Evolutionary conservation across 75 land plant genomes (phyloP).

Genomic region (Selaginella tamariscina): DNA sequence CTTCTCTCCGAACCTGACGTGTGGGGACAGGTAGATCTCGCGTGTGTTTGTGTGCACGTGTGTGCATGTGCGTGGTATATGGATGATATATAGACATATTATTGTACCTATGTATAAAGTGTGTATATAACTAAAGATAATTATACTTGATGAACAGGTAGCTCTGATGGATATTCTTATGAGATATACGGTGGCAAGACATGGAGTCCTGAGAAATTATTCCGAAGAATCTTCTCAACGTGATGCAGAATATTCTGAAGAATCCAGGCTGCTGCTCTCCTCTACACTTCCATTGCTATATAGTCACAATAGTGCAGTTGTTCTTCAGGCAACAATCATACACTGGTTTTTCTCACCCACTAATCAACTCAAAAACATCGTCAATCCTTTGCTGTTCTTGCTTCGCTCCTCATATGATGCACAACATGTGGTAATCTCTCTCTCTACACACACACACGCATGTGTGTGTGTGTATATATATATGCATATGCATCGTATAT

Average conservation of each 20-base stretch:
- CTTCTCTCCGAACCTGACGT: constrained; percentile 88
- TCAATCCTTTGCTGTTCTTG: constrained; percentile 77
- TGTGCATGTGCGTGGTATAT: too few species aligned
- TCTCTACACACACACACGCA: too few species aligned
- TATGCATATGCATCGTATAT: background rate
- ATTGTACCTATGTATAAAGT: too few species aligned
- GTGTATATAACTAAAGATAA: too few species aligned
- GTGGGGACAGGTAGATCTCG: constrained; percentile 99
- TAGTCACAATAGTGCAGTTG: constrained; percentile 95
- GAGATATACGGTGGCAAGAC: constrained; percentile 63
- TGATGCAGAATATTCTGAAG: constrained; percentile 15
- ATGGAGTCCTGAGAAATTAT: constrained; percentile 37
- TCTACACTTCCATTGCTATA: constrained; percentile 76
- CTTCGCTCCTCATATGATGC: constrained; percentile 74
- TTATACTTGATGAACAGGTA: too few species aligned
- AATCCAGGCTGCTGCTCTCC: constrained; percentile 44
- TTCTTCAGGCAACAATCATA: constrained; percentile 83
- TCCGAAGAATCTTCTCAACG: constrained; percentile 19
- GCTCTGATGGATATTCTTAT: constrained; percentile 68
- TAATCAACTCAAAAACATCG: constrained; percentile 49
- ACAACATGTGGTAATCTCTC: constrained; percentile 80
- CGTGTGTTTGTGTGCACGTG: too few species aligned
- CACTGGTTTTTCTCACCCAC: constrained; percentile 82
- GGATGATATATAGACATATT: too few species aligned
- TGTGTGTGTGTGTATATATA: too few species aligned